Conservation (phyloP, 306 rosid species). For the Cicer chorassanicum region DNA sequence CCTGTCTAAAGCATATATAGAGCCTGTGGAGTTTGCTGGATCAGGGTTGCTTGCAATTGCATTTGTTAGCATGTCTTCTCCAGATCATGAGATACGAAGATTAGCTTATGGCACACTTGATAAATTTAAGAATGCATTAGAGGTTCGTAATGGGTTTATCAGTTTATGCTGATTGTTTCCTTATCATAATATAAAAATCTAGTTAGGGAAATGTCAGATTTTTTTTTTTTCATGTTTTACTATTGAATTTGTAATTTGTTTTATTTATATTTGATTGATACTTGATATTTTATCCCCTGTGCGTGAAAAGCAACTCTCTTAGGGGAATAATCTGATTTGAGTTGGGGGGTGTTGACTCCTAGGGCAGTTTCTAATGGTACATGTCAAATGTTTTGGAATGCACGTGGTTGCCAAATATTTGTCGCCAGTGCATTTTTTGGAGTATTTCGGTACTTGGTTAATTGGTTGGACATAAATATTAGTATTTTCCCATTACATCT, state of each 20-base stretch:
- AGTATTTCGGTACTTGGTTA: slow-evolving; percentile 20
- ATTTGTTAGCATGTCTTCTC: slow-evolving; percentile 82
- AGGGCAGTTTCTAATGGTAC: background rate
- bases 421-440: background rate
- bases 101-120: slow-evolving; percentile 73
- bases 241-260: background rate
- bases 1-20: slow-evolving; percentile 68
- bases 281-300: background rate
- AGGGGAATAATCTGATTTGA: slow-evolving; percentile 26
- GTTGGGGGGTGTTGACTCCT: slow-evolving; percentile 13
- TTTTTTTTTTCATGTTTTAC: background rate
- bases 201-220: slow-evolving; percentile 31
- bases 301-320: background rate
- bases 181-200: slow-evolving; percentile 35
- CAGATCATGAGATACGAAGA: slow-evolving; percentile 67
- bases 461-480: slow-evolving; percentile 16
- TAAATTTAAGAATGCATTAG: slow-evolving; percentile 59
- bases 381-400: slow-evolving; percentile 19
- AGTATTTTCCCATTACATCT: slow-evolving; percentile 18
- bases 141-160: slow-evolving; percentile 58
- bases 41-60: slow-evolving; percentile 91
- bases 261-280: background rate
- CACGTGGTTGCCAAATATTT: slow-evolving; percentile 31
- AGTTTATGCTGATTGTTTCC: slow-evolving; percentile 33
- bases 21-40: slow-evolving; percentile 80